phyloP scores from a whole-genome alignment of 345 rosid genomes.

The Ceriops tagal region DNA sequence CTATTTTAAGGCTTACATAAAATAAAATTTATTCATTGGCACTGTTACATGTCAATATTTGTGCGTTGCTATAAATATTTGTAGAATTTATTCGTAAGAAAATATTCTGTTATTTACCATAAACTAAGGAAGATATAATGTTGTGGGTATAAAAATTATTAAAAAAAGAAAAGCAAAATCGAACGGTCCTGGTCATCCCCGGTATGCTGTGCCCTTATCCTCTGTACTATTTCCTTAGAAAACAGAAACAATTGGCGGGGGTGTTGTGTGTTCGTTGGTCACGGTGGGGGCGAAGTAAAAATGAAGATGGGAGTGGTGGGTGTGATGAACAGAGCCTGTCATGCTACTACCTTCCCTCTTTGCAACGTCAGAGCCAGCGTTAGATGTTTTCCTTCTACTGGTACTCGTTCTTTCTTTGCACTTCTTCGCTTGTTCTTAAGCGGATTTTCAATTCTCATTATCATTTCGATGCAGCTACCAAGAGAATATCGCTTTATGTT shows the following conservation, averaged over 20 bases:
- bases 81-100: too few relatives aligned
- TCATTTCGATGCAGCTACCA: neutral
- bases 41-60: too few relatives aligned
- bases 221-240: neutral
- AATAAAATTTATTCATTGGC: too few relatives aligned
- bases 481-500: too few relatives aligned
- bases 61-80: too few relatives aligned
- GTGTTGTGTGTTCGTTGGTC: neutral
- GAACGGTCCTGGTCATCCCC: constrained; percentile 15
- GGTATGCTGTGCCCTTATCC: constrained; percentile 24
- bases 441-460: neutral
- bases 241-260: neutral
- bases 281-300: neutral
- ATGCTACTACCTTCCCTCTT: constrained; percentile 31
- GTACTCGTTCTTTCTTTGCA: constrained; percentile 18
- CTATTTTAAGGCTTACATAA: too few relatives aligned
- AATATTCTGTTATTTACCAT: too few relatives aligned
- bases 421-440: neutral
- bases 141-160: too few relatives aligned
- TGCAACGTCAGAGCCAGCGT: constrained; percentile 37
- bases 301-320: constrained; percentile 38
- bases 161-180: neutral
- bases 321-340: constrained; percentile 36
- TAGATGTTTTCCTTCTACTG: constrained; percentile 48
- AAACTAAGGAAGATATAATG: too few relatives aligned